phyloP scores from a whole-genome alignment of 352 stramenopile species.

The Pythium rhizo-oryzae region DNA sequence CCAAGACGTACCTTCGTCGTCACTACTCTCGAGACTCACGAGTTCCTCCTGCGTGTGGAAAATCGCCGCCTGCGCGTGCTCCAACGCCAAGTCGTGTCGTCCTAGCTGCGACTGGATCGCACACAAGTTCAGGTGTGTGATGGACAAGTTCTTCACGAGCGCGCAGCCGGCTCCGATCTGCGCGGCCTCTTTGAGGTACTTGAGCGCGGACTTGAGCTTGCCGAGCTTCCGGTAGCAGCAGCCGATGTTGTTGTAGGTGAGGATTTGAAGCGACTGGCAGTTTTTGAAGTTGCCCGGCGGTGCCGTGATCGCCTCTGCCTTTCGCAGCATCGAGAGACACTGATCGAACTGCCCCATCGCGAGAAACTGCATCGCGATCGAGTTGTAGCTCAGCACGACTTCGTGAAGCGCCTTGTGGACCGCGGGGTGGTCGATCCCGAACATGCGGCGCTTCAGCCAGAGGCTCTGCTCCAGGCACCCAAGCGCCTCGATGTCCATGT shows the following conservation, averaged over 20 bases:
- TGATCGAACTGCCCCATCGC: constrained; percentile 56
- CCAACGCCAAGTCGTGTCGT: constrained; percentile 65
- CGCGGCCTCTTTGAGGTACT: constrained; percentile 74
- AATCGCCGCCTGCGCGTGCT: constrained; percentile 79
- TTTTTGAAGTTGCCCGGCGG: constrained; percentile 62
- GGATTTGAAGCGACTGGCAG: constrained; percentile 71
- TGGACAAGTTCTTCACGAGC: constrained; percentile 76
- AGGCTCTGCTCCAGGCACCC: constrained; percentile 75
- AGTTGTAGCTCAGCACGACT: constrained; percentile 77
- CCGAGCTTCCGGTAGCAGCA: constrained; percentile 82
- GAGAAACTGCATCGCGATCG: constrained; percentile 75
- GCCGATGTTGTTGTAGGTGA: constrained; percentile 85
- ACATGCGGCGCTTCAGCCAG: constrained; percentile 79
- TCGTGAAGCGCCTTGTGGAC: constrained; percentile 61
- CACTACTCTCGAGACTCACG: constrained; percentile 47
- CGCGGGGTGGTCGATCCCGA: constrained; percentile 58
- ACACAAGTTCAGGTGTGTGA: constrained; percentile 84
- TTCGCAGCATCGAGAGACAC: constrained; percentile 70
- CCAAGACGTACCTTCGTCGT: constrained; percentile 15
- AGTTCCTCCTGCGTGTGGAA: constrained; percentile 85
- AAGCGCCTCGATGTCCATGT: constrained; percentile 77
- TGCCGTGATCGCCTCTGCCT: constrained; percentile 67
- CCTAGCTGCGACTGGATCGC: constrained; percentile 79
- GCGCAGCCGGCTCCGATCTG: constrained; percentile 55
- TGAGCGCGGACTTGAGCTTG: constrained; percentile 71